Conservation (phyloP, 139 green algal species). For the Tetradesmus lagerheimii region DNA sequence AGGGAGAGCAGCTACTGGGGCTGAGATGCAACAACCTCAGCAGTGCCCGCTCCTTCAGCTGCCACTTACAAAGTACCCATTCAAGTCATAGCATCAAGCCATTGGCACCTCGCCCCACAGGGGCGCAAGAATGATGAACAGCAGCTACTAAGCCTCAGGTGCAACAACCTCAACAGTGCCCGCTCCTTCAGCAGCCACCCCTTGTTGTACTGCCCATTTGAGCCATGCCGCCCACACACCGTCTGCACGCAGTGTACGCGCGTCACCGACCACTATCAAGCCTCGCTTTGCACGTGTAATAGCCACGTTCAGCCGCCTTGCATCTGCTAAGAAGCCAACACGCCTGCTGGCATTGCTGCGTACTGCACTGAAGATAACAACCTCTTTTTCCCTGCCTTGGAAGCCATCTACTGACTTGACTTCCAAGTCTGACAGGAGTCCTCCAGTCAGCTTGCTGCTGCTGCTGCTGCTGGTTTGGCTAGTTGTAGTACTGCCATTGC, state of each 20-base stretch:
- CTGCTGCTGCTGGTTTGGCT: slow-evolving; percentile 1
- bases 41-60: too few species aligned
- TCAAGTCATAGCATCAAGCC: too few species aligned
- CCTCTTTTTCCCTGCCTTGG: slow-evolving; percentile 95
- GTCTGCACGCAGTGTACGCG: slow-evolving; percentile 77
- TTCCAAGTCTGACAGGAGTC: slow-evolving; percentile 46
- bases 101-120: too few species aligned
- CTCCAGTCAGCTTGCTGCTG: slow-evolving; percentile 1
- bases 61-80: too few species aligned
- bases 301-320: slow-evolving; percentile 78
- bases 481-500: not conserved
- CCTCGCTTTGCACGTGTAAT: slow-evolving; percentile 87
- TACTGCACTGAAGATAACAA: slow-evolving; percentile 91
- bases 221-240: slow-evolving; percentile 13
- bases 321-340: slow-evolving; percentile 91
- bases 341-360: slow-evolving; percentile 73
- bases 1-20: too few species aligned
- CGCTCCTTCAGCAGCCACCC: not conserved
- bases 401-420: slow-evolving; percentile 79
- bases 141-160: too few species aligned
- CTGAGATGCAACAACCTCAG: too few species aligned
- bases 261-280: slow-evolving; percentile 84
- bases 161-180: too few species aligned
- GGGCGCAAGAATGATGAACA: too few species aligned
- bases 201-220: slow-evolving; percentile 23